Evolutionary conservation across 129 eudicot genomes (phyloP), one percentile per base, ranked within the genome.

Genomic region (Rutidosis leptorrhynchoides): DNA sequence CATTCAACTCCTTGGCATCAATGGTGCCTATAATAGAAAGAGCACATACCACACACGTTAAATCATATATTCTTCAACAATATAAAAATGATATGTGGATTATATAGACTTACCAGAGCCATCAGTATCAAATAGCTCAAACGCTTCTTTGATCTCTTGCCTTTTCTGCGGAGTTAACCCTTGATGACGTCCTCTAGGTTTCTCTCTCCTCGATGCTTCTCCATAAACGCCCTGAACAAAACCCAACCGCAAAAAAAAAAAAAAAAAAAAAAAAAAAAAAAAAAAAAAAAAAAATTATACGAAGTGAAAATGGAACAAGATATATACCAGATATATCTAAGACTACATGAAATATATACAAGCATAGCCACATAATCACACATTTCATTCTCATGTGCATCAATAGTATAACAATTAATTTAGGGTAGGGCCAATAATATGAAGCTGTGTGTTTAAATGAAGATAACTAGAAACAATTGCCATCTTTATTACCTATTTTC

Each of bases 111-210:
- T 78, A 88, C 98, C 96, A 81, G 98, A 92, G 28, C 87, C 87
- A 83, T 92, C 98, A 29, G 98, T 92, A 79, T 92, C 98, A 80
- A 92, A 92, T 0, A 88, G 95, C 80, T 92, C 98, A 80, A 92
- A 92, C 14, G 98, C 98, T 78, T 92, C 96, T 71, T 70, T 92
- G n/a, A 92, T 92, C 82, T 92, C 98, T 76, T 92, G 96, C 81
- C 20, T 85, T 73, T 92, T 92, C 84, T 92, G 95, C 62, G 69
- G 87, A 76, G 85, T 83, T 71, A 92, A 61, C 62, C 88, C 91
- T 42, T 81, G 95, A 56, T 79, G 82, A 52, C 96, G 98, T 43
- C 95, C 95, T 82, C 85, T 74, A 3, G 91, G 96, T 63, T 85
- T 83, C 16, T 85, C 96, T 62, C 64, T 83, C 77, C 89, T 81